Evolutionary conservation across 768 basidiomycete species (phyloP).

Genomic region (Russula foetens): DNA sequence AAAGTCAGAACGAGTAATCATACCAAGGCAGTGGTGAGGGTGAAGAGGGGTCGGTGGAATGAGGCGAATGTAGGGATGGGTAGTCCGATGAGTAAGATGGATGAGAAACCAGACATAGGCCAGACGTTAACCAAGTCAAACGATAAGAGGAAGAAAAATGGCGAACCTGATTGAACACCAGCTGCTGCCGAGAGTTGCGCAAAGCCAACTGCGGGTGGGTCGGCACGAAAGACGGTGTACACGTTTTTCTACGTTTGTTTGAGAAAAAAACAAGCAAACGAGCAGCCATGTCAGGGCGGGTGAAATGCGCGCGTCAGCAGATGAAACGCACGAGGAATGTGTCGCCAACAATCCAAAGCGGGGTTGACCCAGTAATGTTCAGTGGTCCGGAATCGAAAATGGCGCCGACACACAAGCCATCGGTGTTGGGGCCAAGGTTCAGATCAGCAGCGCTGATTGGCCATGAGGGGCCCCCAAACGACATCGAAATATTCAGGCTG

Average conservation of each 20-base stretch:
- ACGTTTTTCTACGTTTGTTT: constrained; percentile 36
- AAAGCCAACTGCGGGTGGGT: constrained; percentile 34
- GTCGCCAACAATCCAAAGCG: constrained; percentile 38
- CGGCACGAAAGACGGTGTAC: constrained; percentile 32
- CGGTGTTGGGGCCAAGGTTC: constrained; percentile 54
- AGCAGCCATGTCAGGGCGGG: not conserved
- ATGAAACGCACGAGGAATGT: constrained; percentile 44
- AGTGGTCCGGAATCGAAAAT: constrained; percentile 55
- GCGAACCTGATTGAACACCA: constrained; percentile 29
- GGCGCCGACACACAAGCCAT: constrained; percentile 50
- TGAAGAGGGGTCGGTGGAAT: not conserved
- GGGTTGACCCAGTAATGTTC: constrained; percentile 28
- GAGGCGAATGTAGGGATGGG: not conserved
- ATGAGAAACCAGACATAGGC: not conserved
- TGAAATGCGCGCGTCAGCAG: not conserved
- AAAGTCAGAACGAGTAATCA: not conserved
- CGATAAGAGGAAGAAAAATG: not conserved
- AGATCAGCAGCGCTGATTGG: constrained; percentile 69
- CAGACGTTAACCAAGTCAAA: not conserved
- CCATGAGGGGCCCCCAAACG: constrained; percentile 78
- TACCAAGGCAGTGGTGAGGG: not conserved
- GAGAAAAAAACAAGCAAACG: not conserved
- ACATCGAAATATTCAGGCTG: constrained; percentile 45
- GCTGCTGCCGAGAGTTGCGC: constrained; percentile 37
- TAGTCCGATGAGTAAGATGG: not conserved